Conservation (phyloP, 2,329 filamentous ascomycete genomes). For the Penicillium italicum region DNA sequence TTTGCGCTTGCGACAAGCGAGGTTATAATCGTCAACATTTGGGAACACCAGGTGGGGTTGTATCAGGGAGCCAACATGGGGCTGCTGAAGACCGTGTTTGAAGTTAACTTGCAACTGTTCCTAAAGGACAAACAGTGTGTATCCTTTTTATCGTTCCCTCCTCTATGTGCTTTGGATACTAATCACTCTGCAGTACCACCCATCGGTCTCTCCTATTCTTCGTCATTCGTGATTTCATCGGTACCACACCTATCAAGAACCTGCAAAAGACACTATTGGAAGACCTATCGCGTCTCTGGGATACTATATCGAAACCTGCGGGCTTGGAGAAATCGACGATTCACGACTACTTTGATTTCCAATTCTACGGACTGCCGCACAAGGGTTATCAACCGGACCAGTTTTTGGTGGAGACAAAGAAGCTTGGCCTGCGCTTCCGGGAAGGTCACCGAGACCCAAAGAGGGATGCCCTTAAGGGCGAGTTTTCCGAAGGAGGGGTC, state of each 20-base stretch:
- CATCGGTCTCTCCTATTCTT: slow-evolving; percentile 94
- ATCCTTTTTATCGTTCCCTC: not conserved
- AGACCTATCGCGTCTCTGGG: slow-evolving; percentile 89
- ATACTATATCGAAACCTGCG: slow-evolving; percentile 82
- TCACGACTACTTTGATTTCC: slow-evolving; percentile 98
- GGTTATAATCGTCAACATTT: slow-evolving; percentile 97
- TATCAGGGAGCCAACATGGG: slow-evolving; percentile 99
- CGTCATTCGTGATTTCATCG: slow-evolving; percentile 95
- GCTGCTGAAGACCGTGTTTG: slow-evolving; percentile 95
- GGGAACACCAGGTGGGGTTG: slow-evolving; percentile 97
- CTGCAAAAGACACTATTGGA: slow-evolving; percentile 85
- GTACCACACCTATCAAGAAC: slow-evolving; percentile 84
- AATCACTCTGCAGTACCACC: slow-evolving; percentile 58
- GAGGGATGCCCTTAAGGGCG: slow-evolving; percentile 56
- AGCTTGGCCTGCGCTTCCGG: slow-evolving; percentile 75
- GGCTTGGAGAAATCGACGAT: slow-evolving; percentile 86
- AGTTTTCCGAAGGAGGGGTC: slow-evolving; percentile 74
- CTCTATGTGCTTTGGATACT: slow-evolving; percentile 6
- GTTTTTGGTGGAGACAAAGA: slow-evolving; percentile 75
- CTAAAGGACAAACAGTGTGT: slow-evolving; percentile 86
- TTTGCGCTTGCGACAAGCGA: slow-evolving; percentile 97
- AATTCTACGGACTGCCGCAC: slow-evolving; percentile 90
- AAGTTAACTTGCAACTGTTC: slow-evolving; percentile 96
- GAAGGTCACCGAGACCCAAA: slow-evolving; percentile 72
- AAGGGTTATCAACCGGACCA: slow-evolving; percentile 94